These are phyloP conservation scores for Linaria vulgaris DNA, from an alignment of 257 asterid genomes.

Conservation along the genomic window DNA sequence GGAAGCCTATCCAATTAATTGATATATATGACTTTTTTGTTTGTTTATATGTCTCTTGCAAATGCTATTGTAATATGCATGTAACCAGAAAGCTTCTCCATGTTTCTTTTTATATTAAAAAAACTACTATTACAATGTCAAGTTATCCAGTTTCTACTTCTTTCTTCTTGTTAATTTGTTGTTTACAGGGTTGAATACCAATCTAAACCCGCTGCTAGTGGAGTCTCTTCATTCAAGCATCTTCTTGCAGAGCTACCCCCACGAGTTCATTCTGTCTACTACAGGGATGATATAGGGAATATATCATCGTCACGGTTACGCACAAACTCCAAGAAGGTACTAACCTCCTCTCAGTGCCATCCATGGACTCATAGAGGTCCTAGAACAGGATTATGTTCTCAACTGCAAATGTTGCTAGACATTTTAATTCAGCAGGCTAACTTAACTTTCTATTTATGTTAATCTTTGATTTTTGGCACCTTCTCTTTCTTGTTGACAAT, in stretches of 20 bases:
- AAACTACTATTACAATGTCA: conserved; percentile 9
- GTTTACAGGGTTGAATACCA: conserved; percentile 88
- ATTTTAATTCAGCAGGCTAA: background rate
- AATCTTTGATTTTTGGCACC: background rate
- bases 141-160: conserved; percentile 14
- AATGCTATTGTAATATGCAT: conserved; percentile 10
- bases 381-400: conserved; percentile 8
- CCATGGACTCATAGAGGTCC: conserved; percentile 9
- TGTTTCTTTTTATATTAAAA: conserved; percentile 20
- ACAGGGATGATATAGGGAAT: conserved; percentile 93
- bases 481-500: background rate
- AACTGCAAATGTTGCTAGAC: conserved; percentile 10
- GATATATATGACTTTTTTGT: too few relatives aligned
- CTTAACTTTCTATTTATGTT: background rate
- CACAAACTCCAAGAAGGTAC: conserved; percentile 71
- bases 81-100: conserved; percentile 4
- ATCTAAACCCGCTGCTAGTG: conserved; percentile 65
- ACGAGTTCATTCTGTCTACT: conserved; percentile 95
- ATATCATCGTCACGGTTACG: conserved; percentile 91
- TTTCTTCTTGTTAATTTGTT: conserved; percentile 24
- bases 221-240: conserved; percentile 88
- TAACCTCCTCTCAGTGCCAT: conserved; percentile 15
- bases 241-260: conserved; percentile 92
- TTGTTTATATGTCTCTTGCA: conserved; percentile 7
- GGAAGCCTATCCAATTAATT: background rate